Base-by-base conservation (phyloP, 1,284 basidiomycete genomes). In the Cutaneotrichosporon cavernicola region DNA sequence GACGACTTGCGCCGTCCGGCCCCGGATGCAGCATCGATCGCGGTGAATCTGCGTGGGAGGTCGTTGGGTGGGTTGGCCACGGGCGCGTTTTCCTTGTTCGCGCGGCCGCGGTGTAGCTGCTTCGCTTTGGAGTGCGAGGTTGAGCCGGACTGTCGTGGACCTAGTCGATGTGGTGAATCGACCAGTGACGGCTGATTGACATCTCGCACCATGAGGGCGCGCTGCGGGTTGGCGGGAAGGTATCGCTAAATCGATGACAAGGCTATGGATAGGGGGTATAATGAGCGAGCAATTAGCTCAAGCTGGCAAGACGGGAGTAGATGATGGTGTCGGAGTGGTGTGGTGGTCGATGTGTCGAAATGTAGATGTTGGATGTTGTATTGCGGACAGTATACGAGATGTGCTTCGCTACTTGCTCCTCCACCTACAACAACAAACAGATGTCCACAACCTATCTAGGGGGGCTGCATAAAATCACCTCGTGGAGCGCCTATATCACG, bases 141-240 rank as follows among this genome's bases (percentile, higher is more conserved):
- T 13, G 49, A 51, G 13, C 11, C 30, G 49, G 49, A 26, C 13
- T 32, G 51, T 10, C 31, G 31, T 31, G 31, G 30, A 1, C 9
- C 51, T 3, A 9, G 10, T 26, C 16, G 49, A 13, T 11, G 51
- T 11, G 60, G 43, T 16, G 60, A n/a, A 46, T 7, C 7, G n/a
- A 58, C 58, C 36, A 66, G 62, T 36, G 55, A 55, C 34, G 65
- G 65, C 51, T 56, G 50, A 32, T 59, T 50, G 22, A 61, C 62
- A 11, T 63, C 55, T 51, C 65, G 65, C 26, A 63, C 65, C 65
- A 63, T 66, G 13, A 16, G 38, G 38, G 21, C n/a, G 22, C 36
- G 14, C 13, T 7, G 9, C 51, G 51, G 14, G 51, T 30, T 9
- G 22, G 22, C 21, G 22, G n/a, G 14, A 16, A 14, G 30, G 14